Conservation (phyloP, 805 yeast species). For the Tetrapisispora iriomotensis region DNA sequence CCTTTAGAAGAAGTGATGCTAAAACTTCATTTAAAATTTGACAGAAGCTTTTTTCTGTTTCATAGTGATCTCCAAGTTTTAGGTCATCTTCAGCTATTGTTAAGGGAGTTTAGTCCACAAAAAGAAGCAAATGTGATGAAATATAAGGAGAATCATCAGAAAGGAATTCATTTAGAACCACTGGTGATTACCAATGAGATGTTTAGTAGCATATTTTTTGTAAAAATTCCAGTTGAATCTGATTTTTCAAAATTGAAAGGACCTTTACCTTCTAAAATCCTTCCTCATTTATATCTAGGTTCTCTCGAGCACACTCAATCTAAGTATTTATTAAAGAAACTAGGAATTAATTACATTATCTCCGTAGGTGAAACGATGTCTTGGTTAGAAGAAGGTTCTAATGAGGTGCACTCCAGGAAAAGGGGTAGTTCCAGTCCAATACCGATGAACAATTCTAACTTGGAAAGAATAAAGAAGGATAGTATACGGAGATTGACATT, state of each 20-base stretch:
- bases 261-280: constrained; percentile 72
- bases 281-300: constrained; percentile 80
- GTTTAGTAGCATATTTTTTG: constrained; percentile 29
- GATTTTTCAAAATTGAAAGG: constrained; percentile 37
- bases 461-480: background rate
- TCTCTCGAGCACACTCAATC: constrained; percentile 74
- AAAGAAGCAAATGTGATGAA: constrained; percentile 9
- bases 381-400: constrained; percentile 36
- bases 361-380: constrained; percentile 75
- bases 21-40: constrained; percentile 49
- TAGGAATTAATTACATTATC: constrained; percentile 66
- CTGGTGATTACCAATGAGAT: constrained; percentile 23
- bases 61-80: constrained; percentile 62
- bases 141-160: constrained; percentile 8
- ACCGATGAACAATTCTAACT: background rate
- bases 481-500: constrained; percentile 5
- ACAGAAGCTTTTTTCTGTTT: constrained; percentile 79
- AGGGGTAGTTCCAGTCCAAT: constrained; percentile 14
- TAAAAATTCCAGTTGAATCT: constrained; percentile 18
- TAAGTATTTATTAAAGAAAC: constrained; percentile 46
- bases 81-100: constrained; percentile 50
- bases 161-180: constrained; percentile 1
- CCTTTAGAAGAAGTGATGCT: constrained; percentile 56
- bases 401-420: constrained; percentile 5
- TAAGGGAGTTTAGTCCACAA: constrained; percentile 52